Conservation (phyloP, 1,139 yeast species). For the Zygosaccharomyces sapae region DNA sequence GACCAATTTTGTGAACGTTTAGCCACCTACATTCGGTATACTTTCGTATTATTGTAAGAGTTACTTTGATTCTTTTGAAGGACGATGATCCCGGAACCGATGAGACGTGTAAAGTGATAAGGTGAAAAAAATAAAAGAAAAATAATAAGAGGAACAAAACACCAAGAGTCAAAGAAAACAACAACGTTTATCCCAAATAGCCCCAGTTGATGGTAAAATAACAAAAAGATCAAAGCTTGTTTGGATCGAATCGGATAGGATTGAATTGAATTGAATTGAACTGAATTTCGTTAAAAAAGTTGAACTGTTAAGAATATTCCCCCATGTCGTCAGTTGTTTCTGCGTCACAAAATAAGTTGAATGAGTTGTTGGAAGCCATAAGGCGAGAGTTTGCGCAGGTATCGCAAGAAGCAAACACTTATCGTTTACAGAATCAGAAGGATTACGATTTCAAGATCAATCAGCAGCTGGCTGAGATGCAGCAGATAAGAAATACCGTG, state of each 20-base stretch:
- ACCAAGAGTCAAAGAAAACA: not conserved
- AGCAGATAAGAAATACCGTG: slow-evolving; percentile 89
- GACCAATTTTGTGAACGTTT: not conserved
- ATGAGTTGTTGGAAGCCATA: slow-evolving; percentile 84
- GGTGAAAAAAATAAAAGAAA: not conserved
- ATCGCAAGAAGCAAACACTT: slow-evolving; percentile 79
- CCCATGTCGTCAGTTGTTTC: slow-evolving; percentile 23
- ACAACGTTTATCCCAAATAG: not conserved
- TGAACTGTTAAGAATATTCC: not conserved
- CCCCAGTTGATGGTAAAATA: not conserved
- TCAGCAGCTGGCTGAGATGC: slow-evolving; percentile 92
- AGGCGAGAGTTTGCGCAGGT: slow-evolving; percentile 88
- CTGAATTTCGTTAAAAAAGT: too few relatives aligned
- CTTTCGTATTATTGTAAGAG: too few relatives aligned
- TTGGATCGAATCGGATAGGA: too few relatives aligned
- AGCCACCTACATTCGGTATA: too few relatives aligned
- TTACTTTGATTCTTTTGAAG: too few relatives aligned
- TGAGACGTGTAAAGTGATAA: not conserved
- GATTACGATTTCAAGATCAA: slow-evolving; percentile 86
- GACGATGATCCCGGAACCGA: not conserved
- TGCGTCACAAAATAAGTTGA: slow-evolving; percentile 31
- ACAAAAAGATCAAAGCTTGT: not conserved
- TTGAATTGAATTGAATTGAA: too few relatives aligned
- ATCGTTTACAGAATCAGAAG: slow-evolving; percentile 80
- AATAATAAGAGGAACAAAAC: not conserved